A percentile compares a stretch with the other conserved stretches of the same genome.
Conservation (phyloP, 1,139 yeast species). For the Citeromyces hawaiiensis region DNA sequence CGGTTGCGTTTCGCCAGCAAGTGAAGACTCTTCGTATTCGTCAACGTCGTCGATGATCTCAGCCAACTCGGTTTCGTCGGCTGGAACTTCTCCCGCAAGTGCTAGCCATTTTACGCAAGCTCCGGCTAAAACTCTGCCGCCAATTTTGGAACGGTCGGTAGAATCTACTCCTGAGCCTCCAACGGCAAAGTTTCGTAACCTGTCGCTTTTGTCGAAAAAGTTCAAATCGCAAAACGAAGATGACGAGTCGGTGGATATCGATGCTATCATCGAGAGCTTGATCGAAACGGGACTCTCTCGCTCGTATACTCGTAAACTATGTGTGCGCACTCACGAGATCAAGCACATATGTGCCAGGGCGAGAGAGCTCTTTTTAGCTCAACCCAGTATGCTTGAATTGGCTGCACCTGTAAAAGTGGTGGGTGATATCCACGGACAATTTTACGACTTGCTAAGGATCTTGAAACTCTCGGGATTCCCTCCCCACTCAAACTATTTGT, state of each 20-base stretch:
- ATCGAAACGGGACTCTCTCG: constrained; percentile 27
- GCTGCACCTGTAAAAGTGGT: constrained; percentile 95
- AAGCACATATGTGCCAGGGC: constrained; percentile 77
- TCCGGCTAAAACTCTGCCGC: not conserved
- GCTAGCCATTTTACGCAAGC: not conserved
- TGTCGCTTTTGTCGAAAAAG: not conserved
- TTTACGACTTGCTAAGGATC: constrained; percentile 77
- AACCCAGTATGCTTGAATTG: constrained; percentile 79
- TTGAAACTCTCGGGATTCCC: constrained; percentile 97
- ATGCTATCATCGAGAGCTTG: constrained; percentile 39
- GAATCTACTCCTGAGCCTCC: constrained; percentile 4
- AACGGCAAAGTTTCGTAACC: not conserved
- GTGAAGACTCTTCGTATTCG: constrained; percentile 2
- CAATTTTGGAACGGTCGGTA: constrained; percentile 2
- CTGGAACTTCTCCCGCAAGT: constrained; percentile 3
- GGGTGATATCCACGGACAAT: constrained; percentile 97
- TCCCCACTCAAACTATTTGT: constrained; percentile 86
- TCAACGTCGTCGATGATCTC: constrained; percentile 2
- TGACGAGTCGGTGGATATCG: constrained; percentile 22
- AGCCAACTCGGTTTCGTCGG: constrained; percentile 2
- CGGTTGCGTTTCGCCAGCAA: constrained; percentile 1
- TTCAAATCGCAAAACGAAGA: not conserved
- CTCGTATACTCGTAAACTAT: constrained; percentile 2
- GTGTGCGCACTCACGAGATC: constrained; percentile 33
- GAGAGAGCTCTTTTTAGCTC: constrained; percentile 75